phyloP scores from a whole-genome alignment of 352 stramenopile species.

The Pythium rishiriense region DNA sequence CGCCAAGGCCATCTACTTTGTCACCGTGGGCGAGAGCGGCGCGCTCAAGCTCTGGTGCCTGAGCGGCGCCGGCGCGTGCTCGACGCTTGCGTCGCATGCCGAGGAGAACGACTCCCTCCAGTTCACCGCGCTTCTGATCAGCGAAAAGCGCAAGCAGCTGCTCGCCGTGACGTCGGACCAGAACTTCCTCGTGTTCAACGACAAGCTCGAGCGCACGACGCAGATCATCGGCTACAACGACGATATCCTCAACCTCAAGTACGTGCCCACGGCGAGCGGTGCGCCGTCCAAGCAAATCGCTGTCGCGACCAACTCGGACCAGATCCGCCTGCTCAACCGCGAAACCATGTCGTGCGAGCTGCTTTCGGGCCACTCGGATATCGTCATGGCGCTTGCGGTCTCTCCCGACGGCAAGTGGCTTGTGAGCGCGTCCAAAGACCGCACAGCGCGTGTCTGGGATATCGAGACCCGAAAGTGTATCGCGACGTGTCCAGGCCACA shows the following conservation, averaged over 20 bases:
- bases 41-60: conserved; percentile 79
- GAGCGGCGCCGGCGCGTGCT: conserved; percentile 32
- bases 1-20: conserved; percentile 83
- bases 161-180: conserved; percentile 82
- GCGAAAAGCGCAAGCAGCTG: conserved; percentile 56
- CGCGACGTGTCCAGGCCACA: conserved; percentile 91
- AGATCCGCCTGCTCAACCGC: conserved; percentile 94
- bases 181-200: conserved; percentile 86
- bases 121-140: conserved; percentile 61
- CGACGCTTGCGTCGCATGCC: conserved; percentile 49
- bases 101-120: conserved; percentile 47
- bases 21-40: conserved; percentile 93
- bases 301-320: conserved; percentile 95
- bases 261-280: conserved; percentile 79
- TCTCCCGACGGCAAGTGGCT: conserved; percentile 88
- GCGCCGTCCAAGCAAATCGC: conserved; percentile 76
- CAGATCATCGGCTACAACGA: conserved; percentile 95
- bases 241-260: conserved; percentile 97
- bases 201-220: conserved; percentile 58
- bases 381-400: conserved; percentile 95
- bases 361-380: conserved; percentile 96
- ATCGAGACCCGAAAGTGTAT: conserved; percentile 75
- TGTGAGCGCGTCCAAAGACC: conserved; percentile 95
- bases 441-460: conserved; percentile 92
- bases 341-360: conserved; percentile 92